Percentiles rank a stretch among this genome's conserved stretches.
These are phyloP conservation scores for Polygonum maritimum DNA, from an alignment of 148 eudicot genomes.

Conservation along the genomic window DNA sequence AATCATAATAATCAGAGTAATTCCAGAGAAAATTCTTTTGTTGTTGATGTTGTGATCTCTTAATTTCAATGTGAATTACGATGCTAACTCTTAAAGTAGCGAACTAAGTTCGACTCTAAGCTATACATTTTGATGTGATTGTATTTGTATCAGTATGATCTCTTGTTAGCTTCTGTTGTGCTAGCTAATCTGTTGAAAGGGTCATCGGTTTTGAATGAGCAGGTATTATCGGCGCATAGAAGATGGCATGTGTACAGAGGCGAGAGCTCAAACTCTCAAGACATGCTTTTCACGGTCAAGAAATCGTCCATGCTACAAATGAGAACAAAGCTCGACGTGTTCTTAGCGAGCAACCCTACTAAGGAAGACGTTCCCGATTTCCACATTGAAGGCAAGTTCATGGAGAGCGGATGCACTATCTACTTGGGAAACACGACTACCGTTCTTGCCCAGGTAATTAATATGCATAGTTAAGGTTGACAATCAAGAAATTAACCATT, in stretches of 20 bases:
- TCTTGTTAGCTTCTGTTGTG: not conserved
- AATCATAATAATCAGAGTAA: no score
- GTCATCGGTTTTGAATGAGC: not conserved
- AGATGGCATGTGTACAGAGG: constrained; percentile 11
- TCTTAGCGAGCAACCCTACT: constrained; percentile 15
- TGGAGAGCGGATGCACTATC: constrained; percentile 32
- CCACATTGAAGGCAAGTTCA: constrained; percentile 39
- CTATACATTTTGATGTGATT: no score
- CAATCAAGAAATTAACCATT: not conserved
- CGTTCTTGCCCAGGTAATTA: constrained; percentile 38
- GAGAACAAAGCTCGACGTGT: constrained; percentile 10
- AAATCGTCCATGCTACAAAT: constrained; percentile 13
- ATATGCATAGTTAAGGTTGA: not conserved
- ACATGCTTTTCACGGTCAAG: constrained; percentile 12
- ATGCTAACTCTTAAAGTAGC: no score
- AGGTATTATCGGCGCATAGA: constrained; percentile 9
- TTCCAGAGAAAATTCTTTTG: no score
- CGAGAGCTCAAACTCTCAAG: constrained; percentile 7
- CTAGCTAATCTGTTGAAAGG: not conserved
- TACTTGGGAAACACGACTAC: constrained; percentile 31
- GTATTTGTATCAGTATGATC: no score
- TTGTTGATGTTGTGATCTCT: no score
- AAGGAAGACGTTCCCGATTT: constrained; percentile 35
- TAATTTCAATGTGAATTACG: no score
- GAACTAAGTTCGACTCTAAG: no score